A percentile compares a stretch with the other conserved stretches of the same genome.
phyloP scores from a whole-genome alignment of 83 land plant species.

The Picea abies region DNA sequence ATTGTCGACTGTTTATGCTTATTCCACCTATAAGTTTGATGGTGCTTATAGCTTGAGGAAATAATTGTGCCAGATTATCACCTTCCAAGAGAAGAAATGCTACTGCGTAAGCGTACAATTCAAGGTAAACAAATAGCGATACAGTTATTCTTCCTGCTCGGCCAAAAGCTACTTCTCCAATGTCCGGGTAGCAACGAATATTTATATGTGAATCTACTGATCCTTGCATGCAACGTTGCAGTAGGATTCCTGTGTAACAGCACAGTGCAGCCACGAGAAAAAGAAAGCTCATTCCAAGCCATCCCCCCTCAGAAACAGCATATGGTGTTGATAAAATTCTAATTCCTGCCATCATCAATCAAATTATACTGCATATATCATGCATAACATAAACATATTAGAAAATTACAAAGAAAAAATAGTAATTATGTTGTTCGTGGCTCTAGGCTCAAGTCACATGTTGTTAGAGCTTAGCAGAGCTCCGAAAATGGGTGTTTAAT shows the following conservation, averaged over 20 bases:
- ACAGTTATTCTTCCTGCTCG: conserved; percentile 53
- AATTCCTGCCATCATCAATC: conserved; percentile 53
- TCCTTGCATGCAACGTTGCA: conserved; percentile 64
- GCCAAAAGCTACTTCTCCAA: conserved; percentile 87
- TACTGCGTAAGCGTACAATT: conserved; percentile 67
- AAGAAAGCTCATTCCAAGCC: conserved; percentile 76
- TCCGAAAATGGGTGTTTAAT: neutral
- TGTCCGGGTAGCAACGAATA: conserved; percentile 73
- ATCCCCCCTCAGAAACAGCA: conserved; percentile 85
- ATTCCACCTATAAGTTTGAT: conserved; percentile 10
- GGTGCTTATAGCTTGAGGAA: conserved; percentile 35
- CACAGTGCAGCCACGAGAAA: conserved; percentile 50
- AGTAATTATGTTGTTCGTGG: neutral
- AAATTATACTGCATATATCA: too few species aligned
- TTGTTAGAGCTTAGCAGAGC: neutral
- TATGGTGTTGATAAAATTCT: conserved; percentile 91
- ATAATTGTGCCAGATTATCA: conserved; percentile 73
- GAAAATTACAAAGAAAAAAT: neutral
- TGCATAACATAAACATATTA: neutral
- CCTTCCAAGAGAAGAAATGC: conserved; percentile 92
- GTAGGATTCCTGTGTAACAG: conserved; percentile 81
- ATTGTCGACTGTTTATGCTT: conserved; percentile 21
- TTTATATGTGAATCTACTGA: conserved; percentile 21
- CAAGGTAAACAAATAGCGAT: conserved; percentile 65
- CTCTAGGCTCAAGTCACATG: neutral